phyloP scores from a whole-genome alignment of 1,284 basidiomycete genomes.

The Pseudozyma sp. region DNA sequence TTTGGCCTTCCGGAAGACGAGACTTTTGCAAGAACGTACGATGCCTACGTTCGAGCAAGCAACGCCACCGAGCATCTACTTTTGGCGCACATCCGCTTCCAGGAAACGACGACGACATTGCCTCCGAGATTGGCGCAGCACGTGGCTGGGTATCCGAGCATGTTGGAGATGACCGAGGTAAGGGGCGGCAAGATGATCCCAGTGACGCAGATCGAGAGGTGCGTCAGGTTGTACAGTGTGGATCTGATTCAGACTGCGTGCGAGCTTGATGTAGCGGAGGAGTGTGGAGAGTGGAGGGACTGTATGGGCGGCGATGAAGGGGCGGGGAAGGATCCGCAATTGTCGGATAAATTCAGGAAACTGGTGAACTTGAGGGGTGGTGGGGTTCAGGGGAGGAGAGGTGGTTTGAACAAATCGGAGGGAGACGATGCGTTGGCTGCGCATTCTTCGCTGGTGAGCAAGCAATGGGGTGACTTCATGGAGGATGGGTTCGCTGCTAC shows the following conservation, averaged over 20 bases:
- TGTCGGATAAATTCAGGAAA: constrained; percentile 63
- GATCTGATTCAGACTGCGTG: constrained; percentile 62
- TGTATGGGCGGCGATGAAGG: constrained; percentile 32
- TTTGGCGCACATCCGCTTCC: constrained; percentile 63
- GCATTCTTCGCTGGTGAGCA: constrained; percentile 52
- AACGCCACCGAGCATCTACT: constrained; percentile 67
- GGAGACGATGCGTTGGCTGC: constrained; percentile 38
- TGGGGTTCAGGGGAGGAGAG: constrained; percentile 29
- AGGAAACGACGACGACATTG: constrained; percentile 39
- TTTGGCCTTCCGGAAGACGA: constrained; percentile 68
- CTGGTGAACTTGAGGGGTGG: constrained; percentile 59
- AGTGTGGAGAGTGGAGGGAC: constrained; percentile 56
- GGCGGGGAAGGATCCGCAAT: constrained; percentile 57
- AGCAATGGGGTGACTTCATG: constrained; percentile 64
- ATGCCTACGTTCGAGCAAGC: constrained; percentile 58
- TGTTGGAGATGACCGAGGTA: constrained; percentile 53
- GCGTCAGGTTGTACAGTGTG: constrained; percentile 59
- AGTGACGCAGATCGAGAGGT: constrained; percentile 62
- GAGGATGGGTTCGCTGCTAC: constrained; percentile 60
- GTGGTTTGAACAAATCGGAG: constrained; percentile 7
- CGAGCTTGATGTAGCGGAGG: constrained; percentile 46
- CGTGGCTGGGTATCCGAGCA: constrained; percentile 59
- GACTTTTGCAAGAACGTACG: constrained; percentile 64
- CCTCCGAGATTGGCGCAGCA: constrained; percentile 60
- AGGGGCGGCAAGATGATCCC: constrained; percentile 53